Evolutionary conservation across 2,329 filamentous ascomycete genomes (phyloP).

Genomic region (Claviceps fusiformis): DNA sequence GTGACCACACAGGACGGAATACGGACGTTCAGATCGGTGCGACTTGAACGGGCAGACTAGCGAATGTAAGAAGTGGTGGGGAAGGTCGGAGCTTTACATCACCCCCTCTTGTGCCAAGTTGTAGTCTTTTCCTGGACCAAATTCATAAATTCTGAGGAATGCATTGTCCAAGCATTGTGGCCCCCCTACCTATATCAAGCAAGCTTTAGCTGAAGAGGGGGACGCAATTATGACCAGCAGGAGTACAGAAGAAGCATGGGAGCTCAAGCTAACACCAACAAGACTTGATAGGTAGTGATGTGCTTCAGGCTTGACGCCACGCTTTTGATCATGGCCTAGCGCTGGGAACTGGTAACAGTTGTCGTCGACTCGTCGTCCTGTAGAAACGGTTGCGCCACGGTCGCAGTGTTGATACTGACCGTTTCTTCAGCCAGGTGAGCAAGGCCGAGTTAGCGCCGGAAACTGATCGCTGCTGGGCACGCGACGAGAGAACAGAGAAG

Average conservation of each 20-base stretch:
- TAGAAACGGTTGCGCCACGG: constrained; percentile 22
- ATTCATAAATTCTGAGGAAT: too few species aligned
- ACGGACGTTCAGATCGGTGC: background rate
- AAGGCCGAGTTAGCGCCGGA: background rate
- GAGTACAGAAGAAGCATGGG: background rate
- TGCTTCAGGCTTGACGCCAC: background rate
- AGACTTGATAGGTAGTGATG: background rate
- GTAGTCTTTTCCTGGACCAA: too few species aligned
- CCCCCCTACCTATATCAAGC: too few species aligned
- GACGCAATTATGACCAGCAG: too few species aligned
- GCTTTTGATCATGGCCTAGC: constrained; percentile 4
- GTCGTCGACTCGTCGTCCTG: constrained; percentile 12
- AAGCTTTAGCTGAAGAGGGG: too few species aligned
- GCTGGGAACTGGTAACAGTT: constrained; percentile 5
- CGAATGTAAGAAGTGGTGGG: background rate
- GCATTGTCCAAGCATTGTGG: too few species aligned
- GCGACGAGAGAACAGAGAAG: background rate
- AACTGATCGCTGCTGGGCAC: background rate
- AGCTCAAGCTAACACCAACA: background rate
- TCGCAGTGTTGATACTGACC: constrained; percentile 15
- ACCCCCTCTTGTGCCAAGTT: too few species aligned
- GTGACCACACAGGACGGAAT: background rate
- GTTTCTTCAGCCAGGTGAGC: constrained; percentile 9
- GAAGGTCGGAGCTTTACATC: background rate
- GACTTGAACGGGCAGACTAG: background rate